A percentile compares a stretch with the other conserved stretches of the same genome.
Conservation (phyloP, 371 early-diverging fungal species). For the Syncephalastrum monosporum region DNA sequence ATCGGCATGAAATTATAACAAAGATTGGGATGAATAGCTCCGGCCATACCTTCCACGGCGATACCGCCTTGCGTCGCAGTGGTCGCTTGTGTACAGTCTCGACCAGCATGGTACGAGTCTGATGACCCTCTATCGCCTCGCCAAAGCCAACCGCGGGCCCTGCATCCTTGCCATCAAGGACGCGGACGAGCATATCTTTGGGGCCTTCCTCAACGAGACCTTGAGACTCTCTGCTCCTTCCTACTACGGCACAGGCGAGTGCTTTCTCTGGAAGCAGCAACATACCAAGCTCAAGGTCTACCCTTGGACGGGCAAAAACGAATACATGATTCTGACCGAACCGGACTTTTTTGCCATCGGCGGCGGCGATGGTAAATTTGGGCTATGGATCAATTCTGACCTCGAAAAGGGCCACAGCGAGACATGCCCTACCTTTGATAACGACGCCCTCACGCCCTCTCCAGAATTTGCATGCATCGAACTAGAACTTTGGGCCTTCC, state of each 20-base stretch:
- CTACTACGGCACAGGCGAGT: conserved; percentile 90
- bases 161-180: conserved; percentile 75
- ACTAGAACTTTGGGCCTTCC: conserved; percentile 41
- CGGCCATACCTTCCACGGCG: conserved; percentile 62
- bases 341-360: conserved; percentile 87
- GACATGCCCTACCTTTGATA: conserved; percentile 85
- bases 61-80: conserved; percentile 61
- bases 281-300: conserved; percentile 46
- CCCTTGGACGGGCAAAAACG: conserved; percentile 86
- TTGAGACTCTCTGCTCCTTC: conserved; percentile 55
- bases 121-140: conserved; percentile 70
- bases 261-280: conserved; percentile 78
- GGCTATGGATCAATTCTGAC: conserved; percentile 88
- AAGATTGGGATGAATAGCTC: conserved; percentile 17
- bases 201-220: conserved; percentile 80
- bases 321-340: conserved; percentile 85
- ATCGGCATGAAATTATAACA: background rate
- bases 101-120: conserved; percentile 92
- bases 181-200: conserved; percentile 72
- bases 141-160: conserved; percentile 61
- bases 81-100: conserved; percentile 84
- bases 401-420: conserved; percentile 82
- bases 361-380: conserved; percentile 88
- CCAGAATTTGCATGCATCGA: conserved; percentile 42
- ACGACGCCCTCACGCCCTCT: conserved; percentile 60